A percentile compares a stretch with the other conserved stretches of the same genome.
phyloP scores from a whole-genome alignment of 495 filamentous ascomycete genomes.

The Daldinia loculata region DNA sequence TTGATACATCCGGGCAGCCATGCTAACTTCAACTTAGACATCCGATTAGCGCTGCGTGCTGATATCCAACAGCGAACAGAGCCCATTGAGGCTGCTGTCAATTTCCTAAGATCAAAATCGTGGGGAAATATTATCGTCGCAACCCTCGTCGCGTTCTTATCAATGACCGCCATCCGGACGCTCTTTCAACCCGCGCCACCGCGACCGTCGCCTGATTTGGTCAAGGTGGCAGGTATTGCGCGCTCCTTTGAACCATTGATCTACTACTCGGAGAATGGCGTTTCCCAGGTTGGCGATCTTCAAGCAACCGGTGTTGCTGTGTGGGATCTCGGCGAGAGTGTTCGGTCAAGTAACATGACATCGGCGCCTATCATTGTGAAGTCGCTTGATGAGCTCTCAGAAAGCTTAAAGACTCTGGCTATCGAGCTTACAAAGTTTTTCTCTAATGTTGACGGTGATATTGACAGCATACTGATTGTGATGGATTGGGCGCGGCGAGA shows the following conservation, averaged over 20 bases:
- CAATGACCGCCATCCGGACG: slow-evolving; percentile 67
- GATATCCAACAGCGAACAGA: slow-evolving; percentile 89
- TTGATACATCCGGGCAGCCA: background rate
- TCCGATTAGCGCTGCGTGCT: slow-evolving; percentile 83
- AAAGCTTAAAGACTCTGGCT: slow-evolving; percentile 80
- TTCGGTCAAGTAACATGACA: slow-evolving; percentile 88
- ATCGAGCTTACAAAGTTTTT: slow-evolving; percentile 88
- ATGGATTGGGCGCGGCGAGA: slow-evolving; percentile 96
- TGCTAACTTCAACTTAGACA: slow-evolving; percentile 64
- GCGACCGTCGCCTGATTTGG: slow-evolving; percentile 81
- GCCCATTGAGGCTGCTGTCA: slow-evolving; percentile 78
- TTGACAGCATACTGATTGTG: slow-evolving; percentile 86
- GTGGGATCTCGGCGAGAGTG: slow-evolving; percentile 89
- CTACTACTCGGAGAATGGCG: slow-evolving; percentile 88
- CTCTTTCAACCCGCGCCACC: slow-evolving; percentile 72
- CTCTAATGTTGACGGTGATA: slow-evolving; percentile 88
- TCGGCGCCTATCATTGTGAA: slow-evolving; percentile 83
- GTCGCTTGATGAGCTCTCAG: slow-evolving; percentile 82
- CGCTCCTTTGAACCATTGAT: slow-evolving; percentile 91
- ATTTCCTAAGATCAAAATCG: slow-evolving; percentile 71
- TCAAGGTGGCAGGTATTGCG: slow-evolving; percentile 87
- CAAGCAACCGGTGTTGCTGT: slow-evolving; percentile 91
- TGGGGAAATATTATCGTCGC: slow-evolving; percentile 69
- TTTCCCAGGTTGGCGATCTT: slow-evolving; percentile 81
- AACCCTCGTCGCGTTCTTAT: slow-evolving; percentile 63